These are phyloP conservation scores for Alternaria arborescens DNA, from an alignment of 2,329 filamentous ascomycete species.

Conservation along the genomic window DNA sequence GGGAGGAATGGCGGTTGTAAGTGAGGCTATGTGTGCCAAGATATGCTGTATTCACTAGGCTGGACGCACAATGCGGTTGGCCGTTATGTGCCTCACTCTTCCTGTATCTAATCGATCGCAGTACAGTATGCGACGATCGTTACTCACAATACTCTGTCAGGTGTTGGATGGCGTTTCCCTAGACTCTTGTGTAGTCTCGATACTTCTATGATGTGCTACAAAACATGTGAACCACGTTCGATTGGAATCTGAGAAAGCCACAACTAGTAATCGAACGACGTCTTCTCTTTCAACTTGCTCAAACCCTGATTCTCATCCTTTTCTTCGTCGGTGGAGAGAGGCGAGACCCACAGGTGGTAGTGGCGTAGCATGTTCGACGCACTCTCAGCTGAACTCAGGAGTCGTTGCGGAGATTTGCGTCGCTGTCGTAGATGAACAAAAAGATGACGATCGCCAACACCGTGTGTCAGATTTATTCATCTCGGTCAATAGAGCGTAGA, in stretches of 20 bases:
- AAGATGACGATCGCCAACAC: conserved; percentile 8
- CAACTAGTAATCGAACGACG: not conserved
- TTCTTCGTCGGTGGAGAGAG: not conserved
- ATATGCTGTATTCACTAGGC: not conserved
- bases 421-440: not conserved
- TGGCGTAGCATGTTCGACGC: conserved; percentile 1
- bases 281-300: not conserved
- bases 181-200: not conserved
- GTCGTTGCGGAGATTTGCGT: not conserved
- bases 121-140: not conserved
- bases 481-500: conserved; percentile 6
- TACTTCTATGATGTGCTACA: not conserved
- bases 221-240: not conserved
- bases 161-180: not conserved
- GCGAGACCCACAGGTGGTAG: conserved; percentile 5
- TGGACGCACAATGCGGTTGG: not conserved
- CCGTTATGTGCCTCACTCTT: not conserved
- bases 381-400: not conserved
- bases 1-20: not conserved
- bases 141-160: not conserved
- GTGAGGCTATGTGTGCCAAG: not conserved
- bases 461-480: conserved; percentile 1
- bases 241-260: not conserved
- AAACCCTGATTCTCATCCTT: not conserved
- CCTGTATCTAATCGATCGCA: not conserved